phyloP scores from a whole-genome alignment of 2,329 filamentous ascomycete species.

The Beauveria asiatica region DNA sequence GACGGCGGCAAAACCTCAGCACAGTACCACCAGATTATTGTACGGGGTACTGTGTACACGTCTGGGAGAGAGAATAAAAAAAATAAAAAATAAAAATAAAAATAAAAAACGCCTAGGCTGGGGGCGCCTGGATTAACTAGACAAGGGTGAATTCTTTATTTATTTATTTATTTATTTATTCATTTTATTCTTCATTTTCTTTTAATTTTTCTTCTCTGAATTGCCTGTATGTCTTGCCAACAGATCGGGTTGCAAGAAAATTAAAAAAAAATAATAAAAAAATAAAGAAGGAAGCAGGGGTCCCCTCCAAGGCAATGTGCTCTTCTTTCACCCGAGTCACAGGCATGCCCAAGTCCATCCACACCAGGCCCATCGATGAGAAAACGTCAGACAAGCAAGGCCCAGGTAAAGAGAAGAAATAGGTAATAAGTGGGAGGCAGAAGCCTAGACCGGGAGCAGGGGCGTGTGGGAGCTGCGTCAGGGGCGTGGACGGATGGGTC shows the following conservation, averaged over 20 bases:
- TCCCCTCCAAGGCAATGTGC: neutral
- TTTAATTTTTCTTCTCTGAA: neutral
- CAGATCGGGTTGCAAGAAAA: conserved; percentile 7
- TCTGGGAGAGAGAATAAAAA: too few relatives aligned
- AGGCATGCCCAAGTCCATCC: conserved; percentile 4
- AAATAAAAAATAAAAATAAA: neutral
- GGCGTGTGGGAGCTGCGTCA: neutral
- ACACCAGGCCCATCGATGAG: conserved; percentile 8
- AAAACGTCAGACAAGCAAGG: conserved; percentile 7
- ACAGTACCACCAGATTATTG: conserved; percentile 12
- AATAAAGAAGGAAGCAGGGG: neutral
- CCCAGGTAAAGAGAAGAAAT: neutral
- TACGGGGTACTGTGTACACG: conserved; percentile 8
- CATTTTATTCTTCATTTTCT: neutral
- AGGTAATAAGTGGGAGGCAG: conserved; percentile 5
- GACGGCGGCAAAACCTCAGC: conserved; percentile 24
- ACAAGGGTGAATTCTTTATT: neutral
- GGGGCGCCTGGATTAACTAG: neutral
- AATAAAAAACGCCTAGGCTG: neutral
- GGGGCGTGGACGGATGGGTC: neutral
- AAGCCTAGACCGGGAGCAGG: neutral
- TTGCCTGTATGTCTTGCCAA: conserved; percentile 5
- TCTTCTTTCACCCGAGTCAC: conserved; percentile 8
- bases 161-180: neutral
- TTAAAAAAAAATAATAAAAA: neutral